Base-by-base conservation (phyloP, 805 yeast species). In the Lachancea cidri region DNA sequence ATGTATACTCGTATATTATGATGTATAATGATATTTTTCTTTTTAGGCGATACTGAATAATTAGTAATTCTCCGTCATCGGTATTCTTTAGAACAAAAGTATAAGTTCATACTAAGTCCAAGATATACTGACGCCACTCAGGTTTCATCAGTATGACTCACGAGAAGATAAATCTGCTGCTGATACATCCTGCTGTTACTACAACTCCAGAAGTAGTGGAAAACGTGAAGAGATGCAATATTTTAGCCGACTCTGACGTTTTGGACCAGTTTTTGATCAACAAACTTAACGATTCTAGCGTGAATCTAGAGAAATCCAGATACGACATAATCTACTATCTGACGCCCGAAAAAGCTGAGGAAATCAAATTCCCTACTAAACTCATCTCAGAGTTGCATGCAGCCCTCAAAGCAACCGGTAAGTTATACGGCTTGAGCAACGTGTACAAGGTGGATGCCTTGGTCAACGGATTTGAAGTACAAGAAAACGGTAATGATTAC, bases 101-200 rank as follows among this genome's bases (percentile, higher is more conserved):
- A 22, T 22, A 22, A 22, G 27, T 22, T 7, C 7, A 22, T 7
- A 7, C 11, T 7, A 7, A 7, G 27, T 11, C 11, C 7, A 7
- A 7, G 7, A 22, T 22, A 7, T 22, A 22, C 11, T 22, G 27
- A 11, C 27, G 11, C 27, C 11, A 7, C 11, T 22, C 9, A 22
- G 11, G 7, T 22, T 11, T 11, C 7, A 22, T 7, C 11, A 22
- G 22, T 22, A 48, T 43, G 49, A 22, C 44, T 7, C 16, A 29
- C 17, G 38, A 41, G 18, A 47, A 49, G 38, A 41, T 41, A 7
- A 57, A 56, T 30, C 61, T 80, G 41, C 60, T 81, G 19, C 65
- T 81, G 37, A 68, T 81, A 40, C 87, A 81, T 53, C 87, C 87
- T 15, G 81, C 84, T 5, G 71, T 76, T 36, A 84, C 81, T 9